A percentile compares a stretch with the other conserved stretches of the same genome.
Conservation (phyloP, 2,329 filamentous ascomycete genomes). For the Trichoderma semiorbis region DNA sequence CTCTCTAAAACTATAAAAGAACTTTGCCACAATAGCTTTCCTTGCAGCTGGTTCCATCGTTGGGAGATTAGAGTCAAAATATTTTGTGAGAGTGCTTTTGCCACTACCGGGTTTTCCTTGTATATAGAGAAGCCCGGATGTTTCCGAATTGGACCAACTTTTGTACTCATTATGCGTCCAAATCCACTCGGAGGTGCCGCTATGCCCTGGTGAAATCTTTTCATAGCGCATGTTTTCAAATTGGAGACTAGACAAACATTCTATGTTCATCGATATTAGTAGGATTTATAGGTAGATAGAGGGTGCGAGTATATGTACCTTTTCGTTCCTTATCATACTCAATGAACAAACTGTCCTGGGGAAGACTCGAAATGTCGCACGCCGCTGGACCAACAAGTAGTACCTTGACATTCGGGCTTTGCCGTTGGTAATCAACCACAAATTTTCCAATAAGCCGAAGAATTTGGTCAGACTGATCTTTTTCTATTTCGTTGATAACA, state of each 20-base stretch:
- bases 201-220: neutral
- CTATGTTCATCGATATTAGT: neutral
- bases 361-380: accelerated
- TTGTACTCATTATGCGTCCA: neutral
- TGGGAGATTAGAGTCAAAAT: neutral
- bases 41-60: neutral
- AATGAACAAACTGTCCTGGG: accelerated
- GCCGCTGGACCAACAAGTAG: neutral
- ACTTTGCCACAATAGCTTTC: neutral
- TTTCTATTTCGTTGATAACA: neutral
- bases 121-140: neutral
- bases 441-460: too few relatives aligned
- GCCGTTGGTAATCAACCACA: too few relatives aligned
- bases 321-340: neutral
- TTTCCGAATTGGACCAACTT: neutral
- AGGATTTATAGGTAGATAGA: accelerated
- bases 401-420: neutral
- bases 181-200: neutral
- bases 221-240: neutral
- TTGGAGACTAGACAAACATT: neutral
- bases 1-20: neutral
- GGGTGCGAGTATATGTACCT: neutral
- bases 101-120: neutral
- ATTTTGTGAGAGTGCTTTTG: neutral
- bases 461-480: too few relatives aligned